Conservation (phyloP, 352 stramenopile genomes). For the Globisporangium sylvaticum region DNA sequence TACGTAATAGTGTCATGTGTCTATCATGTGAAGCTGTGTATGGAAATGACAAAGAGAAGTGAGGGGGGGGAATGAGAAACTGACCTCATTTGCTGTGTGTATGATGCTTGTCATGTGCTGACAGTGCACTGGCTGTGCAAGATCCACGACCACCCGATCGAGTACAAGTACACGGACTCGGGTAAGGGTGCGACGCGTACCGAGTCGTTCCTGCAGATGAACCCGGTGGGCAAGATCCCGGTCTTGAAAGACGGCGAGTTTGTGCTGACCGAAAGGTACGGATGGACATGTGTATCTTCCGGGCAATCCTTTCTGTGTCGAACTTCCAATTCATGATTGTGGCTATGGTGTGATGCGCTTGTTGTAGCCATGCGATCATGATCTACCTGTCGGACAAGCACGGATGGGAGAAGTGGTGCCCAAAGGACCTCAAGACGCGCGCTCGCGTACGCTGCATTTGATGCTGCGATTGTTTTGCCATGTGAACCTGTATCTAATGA, state of each 20-base stretch:
- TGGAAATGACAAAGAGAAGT: background rate
- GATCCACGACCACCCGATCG: conserved; percentile 55
- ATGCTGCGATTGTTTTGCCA: background rate
- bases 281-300: too few species aligned
- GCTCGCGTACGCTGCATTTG: conserved; percentile 36
- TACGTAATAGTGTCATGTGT: conserved; percentile 11
- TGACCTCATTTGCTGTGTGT: background rate
- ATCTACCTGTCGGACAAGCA: conserved; percentile 69
- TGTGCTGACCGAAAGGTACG: conserved; percentile 56
- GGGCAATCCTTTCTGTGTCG: too few species aligned
- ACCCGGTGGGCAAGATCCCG: conserved; percentile 63
- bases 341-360: background rate
- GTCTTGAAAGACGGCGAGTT: conserved; percentile 69
- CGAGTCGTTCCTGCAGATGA: conserved; percentile 47
- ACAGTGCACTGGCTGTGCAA: conserved; percentile 71
- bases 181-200: conserved; percentile 50
- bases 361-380: conserved; percentile 65
- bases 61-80: background rate
- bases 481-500: background rate
- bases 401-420: conserved; percentile 58
- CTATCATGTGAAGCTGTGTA: background rate
- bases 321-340: too few species aligned
- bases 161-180: conserved; percentile 53
- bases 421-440: conserved; percentile 52
- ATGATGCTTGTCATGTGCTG: background rate